These are phyloP conservation scores for Pilobolus umbonatus DNA, from an alignment of 192 early-diverging fungal genomes.

Conservation along the genomic window DNA sequence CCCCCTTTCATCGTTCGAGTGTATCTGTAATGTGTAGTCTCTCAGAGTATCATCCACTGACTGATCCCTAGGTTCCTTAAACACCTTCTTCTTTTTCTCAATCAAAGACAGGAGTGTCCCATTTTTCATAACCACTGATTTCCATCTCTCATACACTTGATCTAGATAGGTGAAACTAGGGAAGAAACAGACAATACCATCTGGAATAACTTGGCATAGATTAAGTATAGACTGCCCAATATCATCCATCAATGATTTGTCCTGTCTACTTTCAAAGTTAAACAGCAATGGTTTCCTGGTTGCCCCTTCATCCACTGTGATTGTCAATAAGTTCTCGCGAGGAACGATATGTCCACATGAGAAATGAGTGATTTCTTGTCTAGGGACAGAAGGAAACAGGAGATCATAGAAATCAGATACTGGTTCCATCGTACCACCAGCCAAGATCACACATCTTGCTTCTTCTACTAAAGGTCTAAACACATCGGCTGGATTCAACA, in stretches of 20 bases:
- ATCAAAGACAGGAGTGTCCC: conserved; percentile 46
- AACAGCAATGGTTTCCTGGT: conserved; percentile 59
- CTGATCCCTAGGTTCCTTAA: conserved; percentile 61
- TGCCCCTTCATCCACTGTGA: conserved; percentile 62
- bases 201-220: conserved; percentile 68
- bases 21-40: conserved; percentile 55
- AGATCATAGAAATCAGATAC: conserved; percentile 45
- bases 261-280: conserved; percentile 56
- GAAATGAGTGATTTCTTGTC: conserved; percentile 53
- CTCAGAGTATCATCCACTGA: conserved; percentile 53
- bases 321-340: conserved; percentile 62
- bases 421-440: conserved; percentile 93
- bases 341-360: conserved; percentile 87
- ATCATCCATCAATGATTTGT: conserved; percentile 56
- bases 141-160: conserved; percentile 53
- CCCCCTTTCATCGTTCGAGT: conserved; percentile 35
- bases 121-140: conserved; percentile 5
- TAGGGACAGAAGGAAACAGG: conserved; percentile 51
- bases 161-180: conserved; percentile 77
- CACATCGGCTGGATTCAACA: conserved; percentile 77
- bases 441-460: conserved; percentile 77
- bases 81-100: conserved; percentile 59
- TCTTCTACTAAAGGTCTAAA: conserved; percentile 77
- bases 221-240: conserved; percentile 67
- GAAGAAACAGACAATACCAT: conserved; percentile 88